Evolutionary conservation across 176 grass and related monocot genomes (phyloP), one percentile per base, ranked within the genome.

Genomic region (Areca catechu): DNA sequence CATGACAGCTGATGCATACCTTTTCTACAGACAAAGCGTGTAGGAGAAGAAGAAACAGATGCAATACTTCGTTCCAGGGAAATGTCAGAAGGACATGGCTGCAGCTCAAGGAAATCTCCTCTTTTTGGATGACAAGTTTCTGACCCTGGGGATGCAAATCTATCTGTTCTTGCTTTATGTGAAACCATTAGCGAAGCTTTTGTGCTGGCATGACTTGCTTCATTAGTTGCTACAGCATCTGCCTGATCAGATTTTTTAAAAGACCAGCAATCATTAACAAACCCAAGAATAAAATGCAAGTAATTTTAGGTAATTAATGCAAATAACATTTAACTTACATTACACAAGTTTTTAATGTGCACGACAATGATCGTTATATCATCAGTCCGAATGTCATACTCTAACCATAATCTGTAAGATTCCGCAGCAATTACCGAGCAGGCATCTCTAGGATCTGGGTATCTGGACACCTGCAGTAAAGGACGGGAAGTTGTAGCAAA

Each of bases 331-430:
- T 25, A 53, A 78, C 81, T 7, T 85, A 98, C 84, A 80, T 76
- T 67, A 82, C 62, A 56, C 20, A 69, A 71, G 54, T 85, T 75
- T 63, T 76, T 75, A 58, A 98, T 98, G 66, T 89, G 93, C 72
- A 98, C 93, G 1, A 98, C 69, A 22, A 98, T 88, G 76, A 98
- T 79, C 57, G 93, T 98, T 75, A 98, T 98, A 70, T 98, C 93
- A 56, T 98, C 93, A 23, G 93, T 98, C 63, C 93, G 75, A 57
- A 69, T 75, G 78, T 98, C 93, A 57, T 92, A 77, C 66, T 92
- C 87, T 58, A 98, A 79, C 93, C 93, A 98, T 18, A 77, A 61
- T 61, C 72, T 89, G 71, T 98, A 92, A 7, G 93, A 98, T 67
- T 92, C 81, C 47, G 84, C 72, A 67, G 76, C 87, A 3, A 98